Base-by-base conservation (phyloP, 768 basidiomycete genomes). In the Cyclocybe aegerita region DNA sequence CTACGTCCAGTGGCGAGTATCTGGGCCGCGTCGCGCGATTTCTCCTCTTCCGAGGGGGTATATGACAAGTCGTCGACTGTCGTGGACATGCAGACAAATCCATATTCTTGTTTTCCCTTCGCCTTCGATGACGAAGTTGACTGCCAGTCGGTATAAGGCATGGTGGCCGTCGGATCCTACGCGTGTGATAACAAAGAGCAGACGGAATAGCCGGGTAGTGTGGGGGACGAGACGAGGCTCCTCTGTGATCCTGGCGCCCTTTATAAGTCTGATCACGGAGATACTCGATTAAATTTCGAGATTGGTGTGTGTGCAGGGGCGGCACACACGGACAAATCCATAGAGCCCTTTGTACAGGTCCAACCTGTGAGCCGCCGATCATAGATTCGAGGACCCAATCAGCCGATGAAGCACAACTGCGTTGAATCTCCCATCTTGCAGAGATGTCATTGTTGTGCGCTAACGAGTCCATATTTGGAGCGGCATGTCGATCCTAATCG, bases 1-100 rank as follows among this genome's bases (percentile, higher is more conserved):
- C 85, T 84, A 52, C 88, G 78, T 38, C 79, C 78, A 49, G 75
- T 80, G 46, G 84, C 78, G 53, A 84, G 79, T 46, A 80, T 75
- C 60, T 83, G 76, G 54, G 81, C 78, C 52, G 81, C 82, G 48
- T 84, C 81, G 46, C 72, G 68, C 9, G 70, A 57, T 42, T 61
- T 66, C 47, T 75, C 70, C 39, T 71, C 65, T n/a, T 65, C 63
- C 2, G 72, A 70, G 9, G 70, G 69, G 4, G 70, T 65, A 48
- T 72, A 72, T 4, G 73, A 75, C 7, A 77, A 57, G 46, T 70
- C 72, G 37, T 73, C 71, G 32, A 77, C 68, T 2, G 76, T 72
- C 4, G 68, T 72, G 0, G 69, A 69, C 62, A 67, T 68, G 38
- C 60, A 55, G 17, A 71, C 52, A 38, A 67, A 71, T 29, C 57